Percentiles rank a stretch among this genome's conserved stretches.
Conservation (phyloP, 1,284 basidiomycete species). For the Leccinum ponderosum region DNA sequence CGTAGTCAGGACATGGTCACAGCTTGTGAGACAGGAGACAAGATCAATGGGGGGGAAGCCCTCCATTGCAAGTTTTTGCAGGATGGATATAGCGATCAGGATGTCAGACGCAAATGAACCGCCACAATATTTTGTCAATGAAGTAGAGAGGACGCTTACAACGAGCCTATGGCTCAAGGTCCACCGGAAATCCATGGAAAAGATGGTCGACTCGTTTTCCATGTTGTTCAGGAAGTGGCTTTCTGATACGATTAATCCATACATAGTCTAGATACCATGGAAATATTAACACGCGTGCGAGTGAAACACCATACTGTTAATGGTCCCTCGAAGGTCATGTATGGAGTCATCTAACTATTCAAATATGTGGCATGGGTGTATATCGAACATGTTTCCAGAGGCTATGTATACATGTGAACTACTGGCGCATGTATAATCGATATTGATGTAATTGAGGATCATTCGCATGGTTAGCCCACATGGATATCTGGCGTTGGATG, state of each 20-base stretch:
- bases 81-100: background rate
- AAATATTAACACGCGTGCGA: no score
- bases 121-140: background rate
- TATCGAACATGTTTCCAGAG: no score
- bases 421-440: no score
- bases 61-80: background rate
- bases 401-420: no score
- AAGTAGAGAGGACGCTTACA: background rate
- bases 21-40: background rate
- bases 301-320: no score
- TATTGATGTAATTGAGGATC: no score
- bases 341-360: no score
- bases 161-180: background rate
- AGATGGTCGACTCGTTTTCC: background rate
- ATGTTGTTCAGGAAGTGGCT: background rate
- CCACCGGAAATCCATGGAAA: background rate
- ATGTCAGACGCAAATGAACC: background rate
- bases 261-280: background rate
- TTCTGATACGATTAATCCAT: background rate
- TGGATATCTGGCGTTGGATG: no score
- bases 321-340: no score
- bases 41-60: background rate
- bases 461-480: no score
- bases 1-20: background rate
- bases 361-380: no score